phyloP scores from a whole-genome alignment of 1,139 yeast species.

The Suhomyces taliae region DNA sequence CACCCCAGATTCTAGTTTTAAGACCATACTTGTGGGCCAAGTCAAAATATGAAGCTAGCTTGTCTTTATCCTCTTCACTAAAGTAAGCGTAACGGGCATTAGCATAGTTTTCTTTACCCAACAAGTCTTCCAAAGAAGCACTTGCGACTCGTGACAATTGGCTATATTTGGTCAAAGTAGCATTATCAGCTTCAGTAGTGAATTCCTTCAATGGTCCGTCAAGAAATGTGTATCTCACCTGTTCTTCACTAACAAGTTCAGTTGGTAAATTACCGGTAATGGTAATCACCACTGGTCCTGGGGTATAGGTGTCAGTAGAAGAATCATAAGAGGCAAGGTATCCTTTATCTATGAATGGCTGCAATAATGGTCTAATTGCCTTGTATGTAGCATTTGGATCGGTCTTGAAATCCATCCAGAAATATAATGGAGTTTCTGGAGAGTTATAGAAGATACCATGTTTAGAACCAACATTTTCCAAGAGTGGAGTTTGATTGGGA shows the following conservation, averaged over 20 bases:
- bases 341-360: slow-evolving; percentile 33
- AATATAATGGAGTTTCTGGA: slow-evolving; percentile 39
- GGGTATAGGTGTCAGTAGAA: slow-evolving; percentile 21
- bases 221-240: slow-evolving; percentile 33
- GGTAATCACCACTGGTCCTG: slow-evolving; percentile 41
- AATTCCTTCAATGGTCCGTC: slow-evolving; percentile 41
- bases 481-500: slow-evolving; percentile 10
- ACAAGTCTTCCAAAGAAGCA: slow-evolving; percentile 31
- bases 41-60: slow-evolving; percentile 22
- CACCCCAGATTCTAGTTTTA: slow-evolving; percentile 48
- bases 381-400: slow-evolving; percentile 34
- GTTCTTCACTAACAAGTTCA: slow-evolving; percentile 26
- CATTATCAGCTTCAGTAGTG: slow-evolving; percentile 5
- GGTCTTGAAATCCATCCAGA: slow-evolving; percentile 47
- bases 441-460: slow-evolving; percentile 40
- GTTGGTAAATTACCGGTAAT: slow-evolving; percentile 45
- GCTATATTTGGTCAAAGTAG: slow-evolving; percentile 21
- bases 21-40: slow-evolving; percentile 37
- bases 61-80: slow-evolving; percentile 20
- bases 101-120: slow-evolving; percentile 26
- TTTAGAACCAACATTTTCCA: slow-evolving; percentile 18
- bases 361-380: slow-evolving; percentile 29
- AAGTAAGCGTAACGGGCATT: slow-evolving; percentile 18
- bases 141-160: slow-evolving; percentile 38
- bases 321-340: slow-evolving; percentile 37